Base-by-base conservation (phyloP, 169 alveolate genomes). In the Eimeria zaria region DNA sequence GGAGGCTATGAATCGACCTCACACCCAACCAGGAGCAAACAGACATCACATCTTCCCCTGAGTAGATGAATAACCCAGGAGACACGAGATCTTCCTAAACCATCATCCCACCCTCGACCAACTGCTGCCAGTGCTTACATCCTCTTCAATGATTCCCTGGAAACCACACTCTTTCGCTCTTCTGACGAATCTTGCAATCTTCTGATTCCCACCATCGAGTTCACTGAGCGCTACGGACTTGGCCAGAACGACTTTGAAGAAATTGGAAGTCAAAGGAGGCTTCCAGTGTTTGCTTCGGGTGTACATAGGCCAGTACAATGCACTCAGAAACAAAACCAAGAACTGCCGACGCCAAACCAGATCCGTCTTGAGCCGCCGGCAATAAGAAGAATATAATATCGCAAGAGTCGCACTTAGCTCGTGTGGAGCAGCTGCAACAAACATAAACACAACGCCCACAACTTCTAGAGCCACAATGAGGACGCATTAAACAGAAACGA, bases 281-380 rank as follows among this genome's bases (percentile, higher is more conserved):
- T 30, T 46, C 96, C 96, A 94, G 48, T 83, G 53, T 48, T 71
- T 83, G 36, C 44, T 51, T 20, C 90, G 96, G n/a, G 96, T 83
- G 94, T 94, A 94, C 69, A 94, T 62, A 12, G 96, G 96, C 96
- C 96, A 94, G 41, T 94, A 88, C 11, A 94, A 53, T 0, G 96
- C 93, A 30, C 89, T 81, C 64, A 94, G 87, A 27, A 94, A 76
- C 60, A 94, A 71, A 7, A 94, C 55, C 81, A 76, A 80, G 53
- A 94, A 94, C 89, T 94, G 96, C 30, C 94, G 78, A 33, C 80
- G 96, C 96, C 93, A 94, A 1, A 58, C 67, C 80, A 1, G 27
- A 69, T 94, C 96, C 27, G 58, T 48, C 46, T 62, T 81, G 12
- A 94, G 89, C 44, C 94, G 89, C 20, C 20, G 44, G 89, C 94